A percentile compares a stretch with the other conserved stretches of the same genome.
Evolutionary conservation across 108 stramenopile genomes (phyloP).

Genomic region (Craspedostauros australis): DNA sequence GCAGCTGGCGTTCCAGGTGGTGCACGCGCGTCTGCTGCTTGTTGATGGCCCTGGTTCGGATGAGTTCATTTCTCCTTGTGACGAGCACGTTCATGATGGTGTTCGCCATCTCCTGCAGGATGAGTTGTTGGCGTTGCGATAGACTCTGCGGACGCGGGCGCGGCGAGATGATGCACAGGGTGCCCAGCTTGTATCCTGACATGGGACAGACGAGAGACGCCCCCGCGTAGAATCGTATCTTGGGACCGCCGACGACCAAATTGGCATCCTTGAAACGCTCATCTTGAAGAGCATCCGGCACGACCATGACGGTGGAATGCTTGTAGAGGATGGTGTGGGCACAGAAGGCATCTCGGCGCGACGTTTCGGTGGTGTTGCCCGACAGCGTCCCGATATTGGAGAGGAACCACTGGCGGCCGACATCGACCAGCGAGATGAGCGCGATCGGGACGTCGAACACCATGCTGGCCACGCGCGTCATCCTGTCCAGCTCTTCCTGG

Average conservation of each 20-base stretch:
- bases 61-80: too few relatives aligned
- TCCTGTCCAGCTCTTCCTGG: slow-evolving; percentile 31
- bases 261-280: slow-evolving; percentile 61
- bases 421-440: slow-evolving; percentile 58
- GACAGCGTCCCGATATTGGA: slow-evolving; percentile 55
- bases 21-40: too few relatives aligned
- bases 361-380: slow-evolving; percentile 52
- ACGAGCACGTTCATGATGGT: too few relatives aligned
- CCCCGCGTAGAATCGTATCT: slow-evolving; percentile 76
- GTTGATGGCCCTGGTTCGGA: too few relatives aligned
- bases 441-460: slow-evolving; percentile 69
- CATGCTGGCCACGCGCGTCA: slow-evolving; percentile 30
- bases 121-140: slow-evolving; percentile 40
- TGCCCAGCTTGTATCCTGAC: slow-evolving; percentile 51
- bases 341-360: slow-evolving; percentile 65
- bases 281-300: slow-evolving; percentile 60
- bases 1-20: too few relatives aligned
- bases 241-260: slow-evolving; percentile 52
- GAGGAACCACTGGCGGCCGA: slow-evolving; percentile 76
- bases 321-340: slow-evolving; percentile 43
- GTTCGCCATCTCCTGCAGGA: slow-evolving; percentile 33
- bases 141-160: slow-evolving; percentile 34
- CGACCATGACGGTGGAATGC: slow-evolving; percentile 31
- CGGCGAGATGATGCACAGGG: slow-evolving; percentile 58
- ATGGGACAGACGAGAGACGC: slow-evolving; percentile 47